Base-by-base conservation (phyloP, 2,329 filamentous ascomycete species). In the Ascochyta pisi region DNA sequence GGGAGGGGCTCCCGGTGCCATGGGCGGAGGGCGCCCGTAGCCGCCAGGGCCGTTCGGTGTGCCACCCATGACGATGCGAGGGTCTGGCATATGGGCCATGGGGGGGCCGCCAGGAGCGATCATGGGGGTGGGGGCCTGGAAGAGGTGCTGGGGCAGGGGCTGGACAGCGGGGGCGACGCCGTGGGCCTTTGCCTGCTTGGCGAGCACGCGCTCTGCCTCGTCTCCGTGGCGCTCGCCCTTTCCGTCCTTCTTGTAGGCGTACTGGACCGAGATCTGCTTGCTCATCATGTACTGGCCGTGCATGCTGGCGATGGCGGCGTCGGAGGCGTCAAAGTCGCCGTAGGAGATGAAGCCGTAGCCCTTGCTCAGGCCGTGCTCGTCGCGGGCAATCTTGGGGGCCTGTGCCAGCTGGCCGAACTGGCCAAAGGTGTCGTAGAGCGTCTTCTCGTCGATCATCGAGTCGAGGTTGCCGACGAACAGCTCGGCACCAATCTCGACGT, bases 181-280 rank as follows among this genome's bases (percentile, higher is more conserved):
- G 76, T 97, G 91, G 74, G 93, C 94, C 79, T 94, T 94, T 54
- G 93, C 95, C 78, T 97, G 91, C 26, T 90, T 88, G 27, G 95
- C 95, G 42, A 99, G 85, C 81, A 92, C 90, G 70, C 95, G 84
- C 79, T 99, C 95, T 27, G 95, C 95, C 67, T 92, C 86, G 74
- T 99, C 95, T 68, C 95, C 95, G 73, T 99, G 95, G 55, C 95
- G 84, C 79, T 98, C 94, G 67, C 94, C 94, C 79, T 96, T 96
- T 65, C 95, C 95, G 71, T 99, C 95, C 79, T 98, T 98, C 83
- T 99, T 99, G 84, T 96, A 98, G 35, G 95, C 95, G 76, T 98
- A 99, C 77, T 98, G 94, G 40, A 99, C 95, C 3, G 90, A 91
- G 67, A 98, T 89, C 76, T 96, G 91, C 80, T 96, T 96, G 82